Evolutionary conservation across 306 rosid genomes (phyloP), one percentile per base, ranked within the genome.

Genomic region (Vicia villosa): DNA sequence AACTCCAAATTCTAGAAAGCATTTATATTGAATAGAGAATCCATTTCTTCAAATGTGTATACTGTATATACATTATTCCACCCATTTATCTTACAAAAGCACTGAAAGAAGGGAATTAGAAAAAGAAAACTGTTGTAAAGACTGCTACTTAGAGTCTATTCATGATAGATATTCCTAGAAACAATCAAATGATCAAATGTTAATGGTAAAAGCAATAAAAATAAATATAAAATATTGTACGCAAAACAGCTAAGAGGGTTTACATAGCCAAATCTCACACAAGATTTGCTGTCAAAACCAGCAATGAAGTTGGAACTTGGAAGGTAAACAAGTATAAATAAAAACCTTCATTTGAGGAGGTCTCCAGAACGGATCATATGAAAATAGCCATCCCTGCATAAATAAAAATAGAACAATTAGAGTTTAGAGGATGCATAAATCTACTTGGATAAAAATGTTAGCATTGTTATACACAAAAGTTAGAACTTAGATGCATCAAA

Each of bases 321-420:
- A 43, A 56, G 40, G 40, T 60, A 20, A 68, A 11, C n/a, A 65
- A 20, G 8, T 60, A 51, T 43, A 32, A 30, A 51, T 40, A 37
- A 60, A 62, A 65, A 86, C 97, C 96, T 92, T 92, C 91, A 87
- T 92, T 83, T 92, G 97, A n/a, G 83, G 87, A 69, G 97, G 97
- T 83, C 90, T 89, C 97, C 96, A 89, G 63, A 87, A 92, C 5
- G 96, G 97, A 80, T 92, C 97, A 68, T 89, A 89, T 11, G 94
- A 87, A 83, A 92, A 92, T 69, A 89, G 79, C 96, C 96, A 89
- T 21, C 97, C 97, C 96, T 92, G 74, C 28, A 70, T 30, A 65
- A 56, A 41, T 16, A 54, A 63, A 60, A 59, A 62, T 22, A 40
- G 11, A 41, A 11, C 19, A 22, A 58, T 63, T n/a, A 58, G 66